Evolutionary conservation across 2,329 filamentous ascomycete species (phyloP).

Genomic region (Neophaeococcomyces mojaviensis): DNA sequence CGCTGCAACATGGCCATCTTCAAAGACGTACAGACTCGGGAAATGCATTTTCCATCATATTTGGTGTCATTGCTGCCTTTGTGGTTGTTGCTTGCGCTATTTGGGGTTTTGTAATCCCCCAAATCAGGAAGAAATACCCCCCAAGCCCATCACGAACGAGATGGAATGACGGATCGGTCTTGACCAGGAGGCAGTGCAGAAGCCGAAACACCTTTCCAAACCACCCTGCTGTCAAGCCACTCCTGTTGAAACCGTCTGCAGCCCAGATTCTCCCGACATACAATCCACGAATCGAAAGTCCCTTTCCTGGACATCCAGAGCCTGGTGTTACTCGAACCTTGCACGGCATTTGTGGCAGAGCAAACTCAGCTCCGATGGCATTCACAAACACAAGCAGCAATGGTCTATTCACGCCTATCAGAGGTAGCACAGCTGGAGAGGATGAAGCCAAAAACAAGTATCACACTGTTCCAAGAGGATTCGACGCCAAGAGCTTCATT

Average conservation of each 20-base stretch:
- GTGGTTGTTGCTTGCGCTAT: constrained; percentile 15
- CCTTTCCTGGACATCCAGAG: constrained; percentile 14
- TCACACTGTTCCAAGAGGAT: background rate
- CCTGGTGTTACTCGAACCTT: background rate
- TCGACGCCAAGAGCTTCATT: background rate
- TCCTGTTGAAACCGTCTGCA: constrained; percentile 12
- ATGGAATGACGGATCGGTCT: constrained; percentile 5
- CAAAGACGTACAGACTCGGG: background rate
- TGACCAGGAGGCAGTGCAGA: constrained; percentile 1
- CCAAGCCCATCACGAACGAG: constrained; percentile 1
- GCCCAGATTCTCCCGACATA: constrained; percentile 11
- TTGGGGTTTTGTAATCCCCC: constrained; percentile 16
- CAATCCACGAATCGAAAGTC: constrained; percentile 16
- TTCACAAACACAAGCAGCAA: constrained; percentile 6
- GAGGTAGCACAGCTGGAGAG: constrained; percentile 3
- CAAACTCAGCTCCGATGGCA: constrained; percentile 1
- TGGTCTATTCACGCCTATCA: constrained; percentile 16
- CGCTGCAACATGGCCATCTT: background rate
- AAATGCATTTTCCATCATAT: constrained; percentile 5
- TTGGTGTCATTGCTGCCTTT: constrained; percentile 14
- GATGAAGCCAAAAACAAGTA: background rate
- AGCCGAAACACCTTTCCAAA: constrained; percentile 11
- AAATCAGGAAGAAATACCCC: constrained; percentile 13
- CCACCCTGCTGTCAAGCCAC: constrained; percentile 13
- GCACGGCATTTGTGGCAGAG: background rate